Evolutionary conservation across 192 early-diverging fungal genomes (phyloP).

Genomic region (Umbelopsis isabellina): DNA sequence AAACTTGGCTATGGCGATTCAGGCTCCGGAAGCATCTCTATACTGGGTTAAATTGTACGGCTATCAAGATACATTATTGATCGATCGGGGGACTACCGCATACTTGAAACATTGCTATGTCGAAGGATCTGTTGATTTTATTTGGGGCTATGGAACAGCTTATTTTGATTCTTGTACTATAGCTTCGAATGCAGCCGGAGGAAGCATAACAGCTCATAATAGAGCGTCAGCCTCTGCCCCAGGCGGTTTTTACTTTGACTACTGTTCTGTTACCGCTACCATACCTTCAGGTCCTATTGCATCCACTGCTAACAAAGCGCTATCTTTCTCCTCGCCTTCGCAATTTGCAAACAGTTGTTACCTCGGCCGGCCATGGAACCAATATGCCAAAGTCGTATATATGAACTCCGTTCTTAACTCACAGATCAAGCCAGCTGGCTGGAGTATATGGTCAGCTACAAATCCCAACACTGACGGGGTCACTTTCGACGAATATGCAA

Average conservation of each 20-base stretch:
- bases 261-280: conserved; percentile 21
- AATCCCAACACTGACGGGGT: conserved; percentile 6
- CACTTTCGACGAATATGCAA: conserved; percentile 21
- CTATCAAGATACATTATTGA: conserved; percentile 37
- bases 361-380: conserved; percentile 26
- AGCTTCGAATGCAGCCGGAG: conserved; percentile 2
- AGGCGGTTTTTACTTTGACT: conserved; percentile 26
- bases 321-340: neutral
- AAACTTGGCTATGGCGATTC: conserved; percentile 22
- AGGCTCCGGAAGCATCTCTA: conserved; percentile 20
- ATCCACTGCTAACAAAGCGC: neutral
- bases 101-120: conserved; percentile 39
- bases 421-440: conserved; percentile 20
- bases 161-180: conserved; percentile 22
- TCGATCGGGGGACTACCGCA: conserved; percentile 16
- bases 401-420: conserved; percentile 4
- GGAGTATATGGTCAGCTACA: neutral
- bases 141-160: conserved; percentile 35
- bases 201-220: conserved; percentile 26
- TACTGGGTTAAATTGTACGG: conserved; percentile 29
- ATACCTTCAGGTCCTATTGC: conserved; percentile 23
- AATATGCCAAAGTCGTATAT: conserved; percentile 27
- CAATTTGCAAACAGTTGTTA: neutral
- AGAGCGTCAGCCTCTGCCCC: neutral
- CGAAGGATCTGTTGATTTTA: conserved; percentile 40